Base-by-base conservation (phyloP, 768 basidiomycete genomes). In the Boletus edulis region DNA sequence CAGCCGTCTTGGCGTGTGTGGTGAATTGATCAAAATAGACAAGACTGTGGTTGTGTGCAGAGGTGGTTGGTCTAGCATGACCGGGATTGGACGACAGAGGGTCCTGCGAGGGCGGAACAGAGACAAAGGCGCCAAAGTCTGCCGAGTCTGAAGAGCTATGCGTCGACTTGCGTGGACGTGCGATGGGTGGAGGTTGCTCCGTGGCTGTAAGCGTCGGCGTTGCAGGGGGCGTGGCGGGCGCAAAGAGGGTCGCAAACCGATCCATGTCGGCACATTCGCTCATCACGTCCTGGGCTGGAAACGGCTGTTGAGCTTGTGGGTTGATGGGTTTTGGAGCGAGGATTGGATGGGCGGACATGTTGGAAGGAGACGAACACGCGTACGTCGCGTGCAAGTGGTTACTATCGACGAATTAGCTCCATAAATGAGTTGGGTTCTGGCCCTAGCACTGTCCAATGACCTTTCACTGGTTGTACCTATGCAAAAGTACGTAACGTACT, bases 91-190 rank as follows among this genome's bases (percentile, higher is more conserved):
- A 49, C 0, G 27, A 15, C 43, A 66, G 40, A 65, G 84, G 83
- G 55, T 86, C 82, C 35, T 84, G 78, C 10, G 73, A 62, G 0
- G 78, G 70, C 0, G 80, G 73, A 1, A 86, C 83, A 4, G 81
- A 81, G 2, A 87, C 81, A 49, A 86, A 86, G 0, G 82, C 72
- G 11, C 84, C 84, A 62, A 85, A 85, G 18, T 86, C 84, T 0
- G 79, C 84, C 0, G 78, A 79, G 60, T 78, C 76, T 7, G 73
- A 56, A 12, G 74, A 73, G 12, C 55, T 46, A 31, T 47, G 59
- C 0, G 63, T 57, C 20, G 58, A 61, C 49, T 44, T 62, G 17
- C 54, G 63, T 10, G 60, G 27, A 14, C 40, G 51, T 31, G 46
- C 4, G 24, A 41, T 29, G 49, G 39, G 27, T 10, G 42, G 46